Percentiles rank a stretch among this genome's conserved stretches.
Evolutionary conservation across 106 monocot species (phyloP).

Genomic region (Allium sativum): DNA sequence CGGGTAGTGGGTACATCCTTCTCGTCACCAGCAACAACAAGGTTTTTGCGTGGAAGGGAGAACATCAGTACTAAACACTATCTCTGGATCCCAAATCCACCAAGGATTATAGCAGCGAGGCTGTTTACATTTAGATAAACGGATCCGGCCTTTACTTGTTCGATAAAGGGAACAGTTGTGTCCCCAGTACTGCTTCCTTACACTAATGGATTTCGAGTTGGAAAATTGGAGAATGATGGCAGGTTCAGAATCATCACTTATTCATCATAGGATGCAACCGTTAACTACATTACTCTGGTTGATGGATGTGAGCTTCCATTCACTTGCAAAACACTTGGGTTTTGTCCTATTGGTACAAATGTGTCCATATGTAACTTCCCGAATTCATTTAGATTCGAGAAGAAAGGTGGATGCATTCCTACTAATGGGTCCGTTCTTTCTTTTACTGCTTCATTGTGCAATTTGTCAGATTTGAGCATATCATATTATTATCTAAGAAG

Average conservation of each 20-base stretch:
- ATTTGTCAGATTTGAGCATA: too few species aligned
- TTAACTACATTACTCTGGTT: constrained; percentile 35
- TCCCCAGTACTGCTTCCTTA: constrained; percentile 7
- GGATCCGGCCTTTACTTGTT: constrained; percentile 47
- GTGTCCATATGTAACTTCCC: constrained; percentile 51
- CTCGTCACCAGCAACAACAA: constrained; percentile 29
- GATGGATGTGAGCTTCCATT: constrained; percentile 52
- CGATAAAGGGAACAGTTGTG: constrained; percentile 2
- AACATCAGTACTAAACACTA: constrained; percentile 54
- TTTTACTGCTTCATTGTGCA: too few species aligned
- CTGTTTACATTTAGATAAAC: constrained; percentile 35
- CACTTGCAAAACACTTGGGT: constrained; percentile 30
- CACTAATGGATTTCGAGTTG: constrained; percentile 24
- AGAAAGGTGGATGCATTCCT: constrained; percentile 37
- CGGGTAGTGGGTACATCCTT: constrained; percentile 36
- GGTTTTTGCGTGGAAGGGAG: constrained; percentile 34
- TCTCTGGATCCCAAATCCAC: constrained; percentile 29
- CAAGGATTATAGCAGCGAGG: constrained; percentile 24
- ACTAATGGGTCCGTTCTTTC: too few species aligned
- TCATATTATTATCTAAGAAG: too few species aligned
- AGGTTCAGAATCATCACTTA: constrained; percentile 22
- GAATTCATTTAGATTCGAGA: constrained; percentile 10
- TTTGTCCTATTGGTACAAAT: constrained; percentile 29
- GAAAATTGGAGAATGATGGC: constrained; percentile 28
- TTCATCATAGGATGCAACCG: constrained; percentile 4